A percentile compares a stretch with the other conserved stretches of the same genome.
These are phyloP conservation scores for Nymphaea thermarum DNA, from an alignment of 164 flowering plant genomes.

Conservation along the genomic window DNA sequence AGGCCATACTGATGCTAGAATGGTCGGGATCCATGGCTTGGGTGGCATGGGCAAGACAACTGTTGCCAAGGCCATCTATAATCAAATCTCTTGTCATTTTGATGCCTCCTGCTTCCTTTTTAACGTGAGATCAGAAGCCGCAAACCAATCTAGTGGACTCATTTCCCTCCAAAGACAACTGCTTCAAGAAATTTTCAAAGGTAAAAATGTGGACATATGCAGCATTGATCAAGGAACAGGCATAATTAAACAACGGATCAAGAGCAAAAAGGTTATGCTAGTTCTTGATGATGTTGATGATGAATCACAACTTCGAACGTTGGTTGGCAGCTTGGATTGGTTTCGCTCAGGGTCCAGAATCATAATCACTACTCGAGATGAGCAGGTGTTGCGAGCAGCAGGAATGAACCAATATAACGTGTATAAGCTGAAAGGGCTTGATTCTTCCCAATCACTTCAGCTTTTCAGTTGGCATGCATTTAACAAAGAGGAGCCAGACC, in stretches of 20 bases:
- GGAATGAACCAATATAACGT: not conserved
- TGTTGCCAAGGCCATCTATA: constrained; percentile 1
- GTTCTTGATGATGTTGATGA: constrained; percentile 2
- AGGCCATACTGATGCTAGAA: not conserved
- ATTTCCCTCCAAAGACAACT: not conserved
- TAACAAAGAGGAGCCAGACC: not conserved
- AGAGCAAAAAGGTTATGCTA: not conserved
- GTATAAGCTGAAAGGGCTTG: not conserved
- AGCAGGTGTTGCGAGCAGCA: not conserved
- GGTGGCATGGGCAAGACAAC: constrained; percentile 2
- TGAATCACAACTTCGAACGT: not conserved
- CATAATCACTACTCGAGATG: constrained; percentile 1
- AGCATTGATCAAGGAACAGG: not conserved
- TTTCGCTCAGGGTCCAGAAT: too few species aligned
- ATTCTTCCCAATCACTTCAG: not conserved
- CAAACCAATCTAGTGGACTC: not conserved
- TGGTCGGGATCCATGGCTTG: constrained; percentile 1
- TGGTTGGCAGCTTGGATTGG: not conserved
- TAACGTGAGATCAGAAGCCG: not conserved
- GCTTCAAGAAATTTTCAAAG: not conserved
- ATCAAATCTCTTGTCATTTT: not conserved
- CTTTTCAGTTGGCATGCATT: constrained; percentile 3
- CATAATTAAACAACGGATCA: not conserved
- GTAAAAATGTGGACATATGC: not conserved
- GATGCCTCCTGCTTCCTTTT: not conserved